Evolutionary conservation across 2,329 filamentous ascomycete genomes (phyloP), one percentile per base, ranked within the genome.

Genomic region (Nothophoma quercina): DNA sequence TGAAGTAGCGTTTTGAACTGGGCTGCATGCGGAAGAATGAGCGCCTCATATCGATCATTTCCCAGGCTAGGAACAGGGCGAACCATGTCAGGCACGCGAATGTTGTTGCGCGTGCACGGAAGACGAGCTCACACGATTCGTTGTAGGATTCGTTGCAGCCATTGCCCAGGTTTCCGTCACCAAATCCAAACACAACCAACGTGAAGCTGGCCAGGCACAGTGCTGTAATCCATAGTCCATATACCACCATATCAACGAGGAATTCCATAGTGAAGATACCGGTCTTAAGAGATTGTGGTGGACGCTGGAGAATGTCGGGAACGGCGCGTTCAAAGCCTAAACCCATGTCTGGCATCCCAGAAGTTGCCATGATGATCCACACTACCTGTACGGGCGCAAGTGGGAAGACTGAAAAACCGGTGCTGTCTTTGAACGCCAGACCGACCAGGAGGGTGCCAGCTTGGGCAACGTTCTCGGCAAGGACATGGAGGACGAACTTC

Each of bases 321-420:
- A 87, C 85, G 0, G 90, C 90, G 35, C 82, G 78, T 73, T 96
- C 91, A 62, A 91, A 88, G 16, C 91, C 91, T 1, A 96, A 84
- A 34, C 91, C 92, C 78, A 96, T 95, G 52, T 93, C 92, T 1
- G 51, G 51, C 72, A 95, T 86, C 6, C 88, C 90, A 32, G 90
- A 93, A 0, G 92, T 96, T 48, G 95, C 84, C 89, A 96, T 93
- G 75, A 96, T 96, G 72, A 96, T 91, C 91, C 91, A 96, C 53
- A 96, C 83, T 58, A 96, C 93, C 65, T 96, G 88, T 9, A 96
- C 85, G 0, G 92, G 91, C 0, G 90, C 86, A 35, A 96, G 84
- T 4, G 91, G 92, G 73, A 96, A 96, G 8, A 96, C 91, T 0
- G 91, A 95, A 55, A 90, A 82, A 7, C 84, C 82, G 8, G 80